Conservation (phyloP, 352 stramenopile species). For the Hyaloperonospora arabidopsidis region DNA sequence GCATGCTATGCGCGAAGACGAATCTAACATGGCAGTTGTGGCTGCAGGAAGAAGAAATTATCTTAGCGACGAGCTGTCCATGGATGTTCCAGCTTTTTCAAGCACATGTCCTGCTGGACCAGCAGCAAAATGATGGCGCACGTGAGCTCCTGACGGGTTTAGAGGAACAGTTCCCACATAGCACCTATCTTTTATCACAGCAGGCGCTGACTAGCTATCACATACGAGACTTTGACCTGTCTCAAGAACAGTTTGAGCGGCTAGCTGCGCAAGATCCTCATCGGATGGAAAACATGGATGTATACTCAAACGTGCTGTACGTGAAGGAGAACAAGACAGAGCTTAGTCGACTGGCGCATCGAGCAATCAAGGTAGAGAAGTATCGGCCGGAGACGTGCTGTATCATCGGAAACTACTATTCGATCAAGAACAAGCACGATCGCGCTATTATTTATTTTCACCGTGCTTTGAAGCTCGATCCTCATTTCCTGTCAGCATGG, state of each 20-base stretch:
- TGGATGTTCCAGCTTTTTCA: conserved; percentile 86
- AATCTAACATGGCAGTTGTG: conserved; percentile 10
- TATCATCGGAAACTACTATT: conserved; percentile 91
- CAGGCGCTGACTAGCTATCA: conserved; percentile 77
- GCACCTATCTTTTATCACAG: conserved; percentile 67
- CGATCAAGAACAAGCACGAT: conserved; percentile 91
- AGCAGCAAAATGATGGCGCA: conserved; percentile 70
- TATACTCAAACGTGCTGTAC: conserved; percentile 84
- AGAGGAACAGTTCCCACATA: conserved; percentile 48
- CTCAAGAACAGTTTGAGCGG: conserved; percentile 66
- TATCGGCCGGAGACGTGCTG: conserved; percentile 97
- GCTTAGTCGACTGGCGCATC: conserved; percentile 85
- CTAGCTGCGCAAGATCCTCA: conserved; percentile 58
- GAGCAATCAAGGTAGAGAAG: conserved; percentile 92
- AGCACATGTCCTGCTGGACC: conserved; percentile 65
- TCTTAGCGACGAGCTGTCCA: conserved; percentile 38
- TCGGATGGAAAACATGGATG: conserved; percentile 75
- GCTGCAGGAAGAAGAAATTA: conserved; percentile 48
- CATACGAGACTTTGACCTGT: conserved; percentile 74
- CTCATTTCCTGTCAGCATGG: conserved; percentile 93
- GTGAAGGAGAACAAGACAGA: conserved; percentile 83
- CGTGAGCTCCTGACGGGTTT: conserved; percentile 46
- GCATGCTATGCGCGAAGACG: neutral
- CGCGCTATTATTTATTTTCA: conserved; percentile 96
- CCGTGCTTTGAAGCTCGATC: conserved; percentile 91